These are phyloP conservation scores for Daldinia grandis DNA, from an alignment of 495 filamentous ascomycete genomes.

Conservation along the genomic window DNA sequence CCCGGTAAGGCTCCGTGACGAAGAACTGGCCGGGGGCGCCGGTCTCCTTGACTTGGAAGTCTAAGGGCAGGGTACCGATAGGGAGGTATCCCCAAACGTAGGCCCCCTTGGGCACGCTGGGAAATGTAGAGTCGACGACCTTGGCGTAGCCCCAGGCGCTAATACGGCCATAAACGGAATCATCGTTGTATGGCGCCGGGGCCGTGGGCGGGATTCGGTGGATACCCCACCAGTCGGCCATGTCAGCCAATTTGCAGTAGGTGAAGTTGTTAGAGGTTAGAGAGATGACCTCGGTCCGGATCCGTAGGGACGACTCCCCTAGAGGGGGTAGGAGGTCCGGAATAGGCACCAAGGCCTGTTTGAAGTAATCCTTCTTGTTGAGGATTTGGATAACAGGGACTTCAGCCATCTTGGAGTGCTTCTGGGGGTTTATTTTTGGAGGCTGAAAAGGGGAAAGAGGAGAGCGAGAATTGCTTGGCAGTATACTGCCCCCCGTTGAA, in stretches of 20 bases:
- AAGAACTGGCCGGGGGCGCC: slow-evolving; percentile 51
- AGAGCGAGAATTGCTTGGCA: neutral
- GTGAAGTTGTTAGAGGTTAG: slow-evolving; percentile 65
- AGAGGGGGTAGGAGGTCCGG: slow-evolving; percentile 40
- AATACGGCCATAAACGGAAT: slow-evolving; percentile 58
- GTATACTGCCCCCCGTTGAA: neutral
- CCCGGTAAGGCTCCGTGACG: slow-evolving; percentile 52
- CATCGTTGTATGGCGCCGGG: slow-evolving; percentile 63
- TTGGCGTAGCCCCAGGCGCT: slow-evolving; percentile 65
- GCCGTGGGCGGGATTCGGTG: slow-evolving; percentile 48
- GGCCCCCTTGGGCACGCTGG: slow-evolving; percentile 45
- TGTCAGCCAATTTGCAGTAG: slow-evolving; percentile 59
- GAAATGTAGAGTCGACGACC: slow-evolving; percentile 58
- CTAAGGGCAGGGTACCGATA: slow-evolving; percentile 49
- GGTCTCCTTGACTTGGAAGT: slow-evolving; percentile 45
- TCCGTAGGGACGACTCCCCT: slow-evolving; percentile 50
- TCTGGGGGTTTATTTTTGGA: neutral
- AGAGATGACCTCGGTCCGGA: slow-evolving; percentile 55
- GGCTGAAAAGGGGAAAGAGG: neutral
- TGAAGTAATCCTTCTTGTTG: slow-evolving; percentile 49
- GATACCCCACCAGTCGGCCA: slow-evolving; percentile 60
- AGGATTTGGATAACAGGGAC: slow-evolving; percentile 47
- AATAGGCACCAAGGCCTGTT: slow-evolving; percentile 46
- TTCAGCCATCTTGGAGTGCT: slow-evolving; percentile 28
- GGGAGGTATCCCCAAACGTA: slow-evolving; percentile 53